A percentile compares a stretch with the other conserved stretches of the same genome.
Conservation (phyloP, 2,329 filamentous ascomycete species). For the Thermomyces lanuginosus region DNA sequence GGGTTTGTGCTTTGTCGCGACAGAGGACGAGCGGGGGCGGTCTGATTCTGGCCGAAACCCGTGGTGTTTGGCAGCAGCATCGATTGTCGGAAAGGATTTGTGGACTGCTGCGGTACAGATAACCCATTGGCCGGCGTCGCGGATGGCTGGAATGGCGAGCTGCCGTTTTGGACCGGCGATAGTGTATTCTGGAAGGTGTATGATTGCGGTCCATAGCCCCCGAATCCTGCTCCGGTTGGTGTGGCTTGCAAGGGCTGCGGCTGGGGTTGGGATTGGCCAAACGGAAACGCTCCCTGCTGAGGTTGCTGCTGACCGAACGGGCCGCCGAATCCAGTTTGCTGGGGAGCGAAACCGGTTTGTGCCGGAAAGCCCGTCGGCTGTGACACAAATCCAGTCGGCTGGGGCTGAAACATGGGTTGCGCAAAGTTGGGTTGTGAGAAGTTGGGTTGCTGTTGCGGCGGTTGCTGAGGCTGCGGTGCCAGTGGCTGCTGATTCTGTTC, state of each 20-base stretch:
- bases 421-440: slow-evolving; percentile 19
- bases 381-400: slow-evolving; percentile 16
- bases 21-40: slow-evolving; percentile 30
- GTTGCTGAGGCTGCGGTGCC: slow-evolving; percentile 25
- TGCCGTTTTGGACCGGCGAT: slow-evolving; percentile 33
- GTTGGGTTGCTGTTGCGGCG: slow-evolving; percentile 11
- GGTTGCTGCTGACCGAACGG: slow-evolving; percentile 12
- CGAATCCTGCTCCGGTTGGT: slow-evolving; percentile 65
- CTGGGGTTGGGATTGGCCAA: slow-evolving; percentile 9
- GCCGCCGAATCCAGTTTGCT: slow-evolving; percentile 13
- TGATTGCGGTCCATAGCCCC: slow-evolving; percentile 57
- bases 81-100: slow-evolving; percentile 88
- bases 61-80: slow-evolving; percentile 47
- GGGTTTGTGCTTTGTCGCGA: slow-evolving; percentile 65
- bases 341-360: slow-evolving; percentile 26
- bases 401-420: slow-evolving; percentile 16
- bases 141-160: slow-evolving; percentile 31
- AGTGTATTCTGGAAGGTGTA: slow-evolving; percentile 28
- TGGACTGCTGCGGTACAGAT: slow-evolving; percentile 32
- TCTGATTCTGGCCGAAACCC: slow-evolving; percentile 26
- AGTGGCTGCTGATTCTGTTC: slow-evolving; percentile 52
- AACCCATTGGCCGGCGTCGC: slow-evolving; percentile 23
- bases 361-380: slow-evolving; percentile 24
- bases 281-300: slow-evolving; percentile 4
- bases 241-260: slow-evolving; percentile 37